Evolutionary conservation across 2,329 filamentous ascomycete genomes (phyloP).

Genomic region (Mycogone perniciosa): DNA sequence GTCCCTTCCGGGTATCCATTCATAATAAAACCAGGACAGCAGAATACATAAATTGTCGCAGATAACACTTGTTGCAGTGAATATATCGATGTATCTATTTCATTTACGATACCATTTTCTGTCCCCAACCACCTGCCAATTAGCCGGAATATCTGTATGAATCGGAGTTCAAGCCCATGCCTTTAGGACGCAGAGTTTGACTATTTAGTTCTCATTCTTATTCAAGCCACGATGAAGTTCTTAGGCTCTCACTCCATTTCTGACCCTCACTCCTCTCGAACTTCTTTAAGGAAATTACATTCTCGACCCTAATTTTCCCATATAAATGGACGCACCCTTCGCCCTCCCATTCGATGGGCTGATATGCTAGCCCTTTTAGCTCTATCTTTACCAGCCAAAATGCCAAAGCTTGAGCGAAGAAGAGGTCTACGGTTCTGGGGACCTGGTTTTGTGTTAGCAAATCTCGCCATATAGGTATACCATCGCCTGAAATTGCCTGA

Average conservation of each 20-base stretch:
- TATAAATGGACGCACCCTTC: constrained; percentile 50
- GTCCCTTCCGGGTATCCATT: too few relatives aligned
- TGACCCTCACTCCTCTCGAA: constrained; percentile 37
- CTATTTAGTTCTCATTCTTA: constrained; percentile 13
- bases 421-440: constrained; percentile 36
- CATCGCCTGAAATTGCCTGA: constrained; percentile 34
- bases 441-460: constrained; percentile 25
- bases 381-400: constrained; percentile 49
- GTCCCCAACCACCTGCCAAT: too few relatives aligned
- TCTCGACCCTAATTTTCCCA: constrained; percentile 45
- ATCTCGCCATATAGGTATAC: not conserved
- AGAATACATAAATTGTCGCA: too few relatives aligned
- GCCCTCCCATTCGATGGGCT: constrained; percentile 32
- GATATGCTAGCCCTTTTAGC: constrained; percentile 41
- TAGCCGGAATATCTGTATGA: too few relatives aligned
- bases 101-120: too few relatives aligned
- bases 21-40: too few relatives aligned
- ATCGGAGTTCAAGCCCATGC: too few relatives aligned
- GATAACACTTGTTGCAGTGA: too few relatives aligned
- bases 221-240: constrained; percentile 34
- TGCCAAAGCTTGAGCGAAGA: constrained; percentile 31
- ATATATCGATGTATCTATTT: too few relatives aligned
- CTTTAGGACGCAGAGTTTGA: too few relatives aligned
- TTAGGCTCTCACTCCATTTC: constrained; percentile 41
- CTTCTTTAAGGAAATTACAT: constrained; percentile 40